phyloP scores from a whole-genome alignment of 805 yeast genomes.

The Teunomyces barrocoloradensis region DNA sequence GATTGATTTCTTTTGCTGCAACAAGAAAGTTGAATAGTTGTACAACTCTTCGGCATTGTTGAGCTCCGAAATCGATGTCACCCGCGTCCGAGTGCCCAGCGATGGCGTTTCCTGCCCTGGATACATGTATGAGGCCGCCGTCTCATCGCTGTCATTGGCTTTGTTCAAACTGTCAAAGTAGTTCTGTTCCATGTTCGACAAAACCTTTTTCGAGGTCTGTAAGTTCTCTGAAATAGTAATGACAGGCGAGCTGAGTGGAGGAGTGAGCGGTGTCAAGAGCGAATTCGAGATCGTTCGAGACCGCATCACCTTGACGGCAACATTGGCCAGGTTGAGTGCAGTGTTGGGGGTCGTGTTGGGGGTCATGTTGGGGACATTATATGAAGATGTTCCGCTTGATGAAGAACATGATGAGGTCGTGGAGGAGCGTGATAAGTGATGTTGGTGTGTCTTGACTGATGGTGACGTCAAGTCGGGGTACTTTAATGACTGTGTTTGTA shows the following conservation, averaged over 20 bases:
- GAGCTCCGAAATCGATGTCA: conserved; percentile 21
- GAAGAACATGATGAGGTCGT: conserved; percentile 11
- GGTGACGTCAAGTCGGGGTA: conserved; percentile 2
- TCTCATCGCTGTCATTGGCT: neutral
- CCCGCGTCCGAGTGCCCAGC: conserved; percentile 2
- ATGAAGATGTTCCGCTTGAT: conserved; percentile 9
- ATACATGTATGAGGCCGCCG: neutral
- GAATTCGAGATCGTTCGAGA: conserved; percentile 19
- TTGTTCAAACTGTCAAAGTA: conserved; percentile 27
- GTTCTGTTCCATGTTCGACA: conserved; percentile 33
- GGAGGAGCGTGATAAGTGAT: conserved; percentile 12
- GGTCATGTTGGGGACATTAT: conserved; percentile 6
- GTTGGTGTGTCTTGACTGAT: conserved; percentile 5
- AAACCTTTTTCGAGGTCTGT: conserved; percentile 22
- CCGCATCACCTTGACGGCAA: conserved; percentile 9
- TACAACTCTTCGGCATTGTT: conserved; percentile 24
- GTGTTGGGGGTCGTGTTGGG: conserved; percentile 3
- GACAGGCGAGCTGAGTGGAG: conserved; percentile 36
- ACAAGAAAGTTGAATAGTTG: conserved; percentile 31
- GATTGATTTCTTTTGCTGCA: conserved; percentile 31
- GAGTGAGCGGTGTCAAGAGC: conserved; percentile 29
- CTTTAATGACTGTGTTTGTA: conserved; percentile 8
- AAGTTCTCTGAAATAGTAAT: conserved; percentile 39
- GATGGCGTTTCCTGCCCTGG: neutral
- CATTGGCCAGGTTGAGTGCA: conserved; percentile 1